Base-by-base conservation (phyloP, 805 yeast species). In the Wickerhamiella slavikovae region DNA sequence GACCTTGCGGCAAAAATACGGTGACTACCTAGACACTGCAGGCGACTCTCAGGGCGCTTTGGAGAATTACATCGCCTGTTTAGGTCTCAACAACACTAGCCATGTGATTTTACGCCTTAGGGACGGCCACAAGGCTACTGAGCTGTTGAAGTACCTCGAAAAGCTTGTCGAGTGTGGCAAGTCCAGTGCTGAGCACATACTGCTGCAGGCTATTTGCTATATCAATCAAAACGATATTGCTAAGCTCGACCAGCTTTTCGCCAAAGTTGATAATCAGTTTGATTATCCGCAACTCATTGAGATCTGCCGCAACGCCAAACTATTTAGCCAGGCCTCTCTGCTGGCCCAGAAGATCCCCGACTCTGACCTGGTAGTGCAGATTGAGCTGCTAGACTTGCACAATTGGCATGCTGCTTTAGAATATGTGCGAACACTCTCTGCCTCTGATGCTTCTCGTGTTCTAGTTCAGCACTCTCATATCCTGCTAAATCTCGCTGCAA, bases 111-210 rank as follows among this genome's bases (percentile, higher is more conserved):
- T 78, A 25, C 72, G 73, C 41, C 79, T 73, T 48, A 71, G 75
- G 38, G 91, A 74, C 35, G 72, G 80, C 14, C 68, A 77, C 5
- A 72, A 74, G 33, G 75, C 79, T 1, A 54, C 58, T 17, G 66
- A 66, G 35, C 52, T 83, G 41, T 62, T 79, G 0, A 55, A 57
- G 24, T 82, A 74, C 38, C 52, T 82, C 20, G 69, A 68, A 46
- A 63, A 63, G 9, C 55, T 82, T 38, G 57, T 75, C 31, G 60
- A 60, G 5, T 48, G 58, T 25, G 60, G 63, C 2, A 39, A 62
- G 10, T 71, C 93, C 0, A 65, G 66, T n/a, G 60, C 67, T 18
- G 91, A 82, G 44, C 95, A 85, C 48, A 62, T 80, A 4, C 82
- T 93, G 0, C 51, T 85, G 16, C 55, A 83, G 24, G 50, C 83